phyloP scores from a whole-genome alignment of 2,329 filamentous ascomycete genomes.

The Madurella fahalii region DNA sequence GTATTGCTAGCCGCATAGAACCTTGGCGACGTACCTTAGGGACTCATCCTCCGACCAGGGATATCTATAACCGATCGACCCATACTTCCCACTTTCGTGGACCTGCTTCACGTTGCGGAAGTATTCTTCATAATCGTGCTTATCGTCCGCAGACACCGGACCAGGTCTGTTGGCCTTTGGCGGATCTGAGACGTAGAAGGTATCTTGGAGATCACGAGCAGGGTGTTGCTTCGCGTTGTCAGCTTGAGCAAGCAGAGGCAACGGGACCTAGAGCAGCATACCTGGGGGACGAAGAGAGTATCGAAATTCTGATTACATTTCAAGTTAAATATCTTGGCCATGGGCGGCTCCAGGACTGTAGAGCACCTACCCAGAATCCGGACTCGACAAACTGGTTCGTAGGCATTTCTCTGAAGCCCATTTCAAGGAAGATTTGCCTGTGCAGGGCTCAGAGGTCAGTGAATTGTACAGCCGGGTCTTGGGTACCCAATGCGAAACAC shows the following conservation, averaged over 20 bases:
- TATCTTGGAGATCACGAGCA: conserved; percentile 94
- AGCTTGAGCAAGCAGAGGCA: neutral
- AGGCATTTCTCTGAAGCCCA: conserved; percentile 98
- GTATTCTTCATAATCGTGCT: conserved; percentile 74
- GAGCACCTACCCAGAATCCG: conserved; percentile 65
- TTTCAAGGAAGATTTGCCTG: conserved; percentile 96
- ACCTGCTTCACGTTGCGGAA: conserved; percentile 84
- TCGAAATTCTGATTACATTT: conserved; percentile 70
- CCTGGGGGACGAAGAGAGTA: conserved; percentile 86
- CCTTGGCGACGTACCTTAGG: conserved; percentile 43
- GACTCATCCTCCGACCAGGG: conserved; percentile 88
- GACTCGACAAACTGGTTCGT: conserved; percentile 92
- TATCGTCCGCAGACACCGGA: conserved; percentile 50
- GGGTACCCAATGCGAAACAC: neutral
- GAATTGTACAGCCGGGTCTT: neutral
- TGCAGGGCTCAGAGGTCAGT: neutral
- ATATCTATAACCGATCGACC: conserved; percentile 94
- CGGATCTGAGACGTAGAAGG: conserved; percentile 93
- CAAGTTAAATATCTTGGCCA: neutral
- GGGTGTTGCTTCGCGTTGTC: conserved; percentile 65
- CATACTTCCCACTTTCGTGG: conserved; percentile 87
- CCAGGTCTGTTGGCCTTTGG: conserved; percentile 66
- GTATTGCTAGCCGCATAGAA: neutral
- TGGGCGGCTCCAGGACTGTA: too few species aligned
- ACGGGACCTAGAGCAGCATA: neutral